Conservation (phyloP, 2,329 filamentous ascomycete genomes). For the Penicillium hordei region DNA sequence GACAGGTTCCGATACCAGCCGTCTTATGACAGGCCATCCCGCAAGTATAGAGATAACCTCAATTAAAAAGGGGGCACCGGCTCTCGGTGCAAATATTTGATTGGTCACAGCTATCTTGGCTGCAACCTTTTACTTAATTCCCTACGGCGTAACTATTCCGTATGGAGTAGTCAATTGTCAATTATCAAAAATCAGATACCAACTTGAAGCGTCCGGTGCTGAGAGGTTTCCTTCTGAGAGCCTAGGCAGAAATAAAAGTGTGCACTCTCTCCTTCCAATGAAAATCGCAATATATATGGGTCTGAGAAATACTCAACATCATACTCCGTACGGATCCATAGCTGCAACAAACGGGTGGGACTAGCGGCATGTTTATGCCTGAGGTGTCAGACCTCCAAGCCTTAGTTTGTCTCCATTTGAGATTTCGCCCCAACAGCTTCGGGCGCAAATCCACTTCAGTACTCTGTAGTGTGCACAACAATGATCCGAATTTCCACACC, state of each 20-base stretch:
- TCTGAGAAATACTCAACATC: not conserved
- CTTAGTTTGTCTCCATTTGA: slow-evolving; percentile 30
- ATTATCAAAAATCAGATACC: not conserved
- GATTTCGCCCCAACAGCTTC: slow-evolving; percentile 56
- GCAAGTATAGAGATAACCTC: slow-evolving; percentile 6
- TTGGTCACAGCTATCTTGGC: not conserved
- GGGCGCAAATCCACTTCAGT: slow-evolving; percentile 47
- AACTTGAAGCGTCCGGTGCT: slow-evolving; percentile 23
- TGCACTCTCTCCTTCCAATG: not conserved
- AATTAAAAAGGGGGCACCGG: not conserved
- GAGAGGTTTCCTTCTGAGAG: slow-evolving; percentile 10
- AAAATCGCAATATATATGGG: not conserved
- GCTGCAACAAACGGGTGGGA: not conserved
- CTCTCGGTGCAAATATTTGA: not conserved
- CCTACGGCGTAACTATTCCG: not conserved
- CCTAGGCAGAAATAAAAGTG: not conserved
- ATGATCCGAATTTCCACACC: slow-evolving; percentile 54
- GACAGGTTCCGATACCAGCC: not conserved
- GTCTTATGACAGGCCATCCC: slow-evolving; percentile 5
- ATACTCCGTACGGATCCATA: not conserved
- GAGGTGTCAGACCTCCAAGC: not conserved
- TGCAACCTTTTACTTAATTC: not conserved
- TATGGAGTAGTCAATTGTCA: not conserved
- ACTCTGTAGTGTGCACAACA: slow-evolving; percentile 54
- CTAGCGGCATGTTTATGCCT: not conserved